phyloP scores from a whole-genome alignment of 2,329 filamentous ascomycete species.

The Dactylellina leptospora region DNA sequence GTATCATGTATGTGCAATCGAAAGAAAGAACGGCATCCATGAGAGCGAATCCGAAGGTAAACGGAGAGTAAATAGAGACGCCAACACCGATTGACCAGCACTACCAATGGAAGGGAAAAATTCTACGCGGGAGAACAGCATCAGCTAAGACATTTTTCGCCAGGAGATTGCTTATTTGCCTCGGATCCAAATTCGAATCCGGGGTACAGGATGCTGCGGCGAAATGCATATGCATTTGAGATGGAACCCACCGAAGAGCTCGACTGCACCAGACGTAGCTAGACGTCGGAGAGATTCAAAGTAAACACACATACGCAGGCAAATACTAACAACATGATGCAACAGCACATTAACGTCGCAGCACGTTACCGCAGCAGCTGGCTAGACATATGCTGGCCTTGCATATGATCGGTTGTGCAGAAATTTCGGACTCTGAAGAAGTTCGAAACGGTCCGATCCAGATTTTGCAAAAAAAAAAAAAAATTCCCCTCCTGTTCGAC shows the following conservation, averaged over 20 bases:
- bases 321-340: not conserved
- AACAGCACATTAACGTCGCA: conserved; percentile 28
- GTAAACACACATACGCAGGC: conserved; percentile 6
- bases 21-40: not conserved
- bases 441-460: conserved; percentile 25
- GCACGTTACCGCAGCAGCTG: too few relatives aligned
- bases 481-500: not conserved
- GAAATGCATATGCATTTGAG: conserved; percentile 12
- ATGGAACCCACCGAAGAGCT: conserved; percentile 12
- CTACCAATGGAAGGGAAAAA: conserved; percentile 1
- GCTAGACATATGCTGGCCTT: too few relatives aligned
- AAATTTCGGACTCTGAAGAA: not conserved
- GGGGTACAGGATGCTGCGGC: conserved; percentile 42
- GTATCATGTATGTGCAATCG: conserved; percentile 3
- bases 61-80: conserved; percentile 6
- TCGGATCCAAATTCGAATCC: conserved; percentile 31
- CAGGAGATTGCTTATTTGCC: conserved; percentile 44
- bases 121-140: conserved; percentile 15
- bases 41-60: conserved; percentile 20
- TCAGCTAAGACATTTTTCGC: conserved; percentile 30
- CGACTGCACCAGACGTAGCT: conserved; percentile 4
- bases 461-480: not conserved
- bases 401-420: not conserved
- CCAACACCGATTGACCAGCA: not conserved
- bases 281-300: conserved; percentile 14